A percentile compares a stretch with the other conserved stretches of the same genome.
Evolutionary conservation across 257 asterid genomes (phyloP).

Genomic region (Gentiana dahurica): DNA sequence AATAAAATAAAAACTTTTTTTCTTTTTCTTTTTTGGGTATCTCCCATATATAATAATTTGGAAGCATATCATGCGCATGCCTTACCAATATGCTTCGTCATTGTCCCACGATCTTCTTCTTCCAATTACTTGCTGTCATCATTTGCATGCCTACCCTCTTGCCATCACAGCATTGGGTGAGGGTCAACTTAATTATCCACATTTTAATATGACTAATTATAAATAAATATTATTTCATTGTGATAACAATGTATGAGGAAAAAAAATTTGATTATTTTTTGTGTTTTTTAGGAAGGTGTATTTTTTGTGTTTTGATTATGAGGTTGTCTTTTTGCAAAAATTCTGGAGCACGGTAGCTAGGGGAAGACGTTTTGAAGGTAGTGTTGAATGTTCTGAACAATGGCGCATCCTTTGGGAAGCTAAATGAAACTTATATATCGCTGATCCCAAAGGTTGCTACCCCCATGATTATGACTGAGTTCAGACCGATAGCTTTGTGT

Average conservation of each 20-base stretch:
- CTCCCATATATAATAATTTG: conserved; percentile 21
- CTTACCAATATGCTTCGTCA: conserved; percentile 24
- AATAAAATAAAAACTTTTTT: conserved; percentile 1
- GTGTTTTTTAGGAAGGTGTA: background rate
- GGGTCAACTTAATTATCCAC: conserved; percentile 3
- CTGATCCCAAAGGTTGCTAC: no score
- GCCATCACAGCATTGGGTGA: background rate
- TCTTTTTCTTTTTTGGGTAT: background rate
- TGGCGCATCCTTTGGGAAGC: no score
- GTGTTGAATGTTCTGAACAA: no score
- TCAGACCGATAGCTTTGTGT: no score
- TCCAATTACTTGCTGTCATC: background rate
- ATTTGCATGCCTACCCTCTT: conserved; percentile 12
- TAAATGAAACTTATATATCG: no score
- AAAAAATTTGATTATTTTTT: background rate
- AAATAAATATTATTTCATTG: background rate
- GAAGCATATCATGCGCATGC: conserved; percentile 39
- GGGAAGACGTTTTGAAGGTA: background rate
- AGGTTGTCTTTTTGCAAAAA: no score
- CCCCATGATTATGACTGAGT: no score
- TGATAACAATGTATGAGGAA: background rate
- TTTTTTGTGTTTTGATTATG: background rate
- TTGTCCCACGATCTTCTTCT: conserved; percentile 1
- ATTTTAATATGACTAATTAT: background rate
- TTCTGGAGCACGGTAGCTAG: no score